These are phyloP conservation scores for Blastocystis sp. DNA, from an alignment of 352 stramenopile genomes.

Conservation along the genomic window DNA sequence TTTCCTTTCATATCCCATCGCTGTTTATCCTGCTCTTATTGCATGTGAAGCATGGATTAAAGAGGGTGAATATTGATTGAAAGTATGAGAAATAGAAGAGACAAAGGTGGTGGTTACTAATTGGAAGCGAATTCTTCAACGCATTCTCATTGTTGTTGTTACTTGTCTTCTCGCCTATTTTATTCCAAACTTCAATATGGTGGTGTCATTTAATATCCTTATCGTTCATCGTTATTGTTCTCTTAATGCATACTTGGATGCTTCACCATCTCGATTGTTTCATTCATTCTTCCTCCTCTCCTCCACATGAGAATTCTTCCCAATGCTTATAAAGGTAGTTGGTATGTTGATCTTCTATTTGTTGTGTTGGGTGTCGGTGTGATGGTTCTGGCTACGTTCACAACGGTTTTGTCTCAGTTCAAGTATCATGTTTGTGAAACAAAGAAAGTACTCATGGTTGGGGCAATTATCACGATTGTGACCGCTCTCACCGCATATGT, in stretches of 20 bases:
- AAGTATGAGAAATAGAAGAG: not conserved
- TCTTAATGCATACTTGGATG: slow-evolving; percentile 41
- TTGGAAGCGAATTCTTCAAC: slow-evolving; percentile 52
- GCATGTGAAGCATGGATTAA: slow-evolving; percentile 53
- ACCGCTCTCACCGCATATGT: slow-evolving; percentile 29
- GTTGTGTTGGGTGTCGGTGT: slow-evolving; percentile 53
- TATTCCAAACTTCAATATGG: slow-evolving; percentile 55
- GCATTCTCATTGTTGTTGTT: slow-evolving; percentile 33
- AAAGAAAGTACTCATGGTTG: not conserved
- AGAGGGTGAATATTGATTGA: not conserved
- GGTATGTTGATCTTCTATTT: slow-evolving; percentile 53
- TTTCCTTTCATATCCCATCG: slow-evolving; percentile 61
- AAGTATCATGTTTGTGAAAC: slow-evolving; percentile 26
- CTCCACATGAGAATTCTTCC: slow-evolving; percentile 47
- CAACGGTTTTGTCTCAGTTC: not conserved
- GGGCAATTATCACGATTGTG: slow-evolving; percentile 24
- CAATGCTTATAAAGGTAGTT: slow-evolving; percentile 35
- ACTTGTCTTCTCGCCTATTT: slow-evolving; percentile 47
- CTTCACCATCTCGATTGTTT: slow-evolving; percentile 62
- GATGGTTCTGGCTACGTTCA: slow-evolving; percentile 29
- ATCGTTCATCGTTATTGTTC: not conserved
- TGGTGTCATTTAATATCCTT: slow-evolving; percentile 63
- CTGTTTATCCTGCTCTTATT: slow-evolving; percentile 55
- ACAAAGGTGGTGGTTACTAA: slow-evolving; percentile 31
- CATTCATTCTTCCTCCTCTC: slow-evolving; percentile 57